Evolutionary conservation across 2,329 filamentous ascomycete genomes (phyloP).

Genomic region (Colletotrichum sp.): DNA sequence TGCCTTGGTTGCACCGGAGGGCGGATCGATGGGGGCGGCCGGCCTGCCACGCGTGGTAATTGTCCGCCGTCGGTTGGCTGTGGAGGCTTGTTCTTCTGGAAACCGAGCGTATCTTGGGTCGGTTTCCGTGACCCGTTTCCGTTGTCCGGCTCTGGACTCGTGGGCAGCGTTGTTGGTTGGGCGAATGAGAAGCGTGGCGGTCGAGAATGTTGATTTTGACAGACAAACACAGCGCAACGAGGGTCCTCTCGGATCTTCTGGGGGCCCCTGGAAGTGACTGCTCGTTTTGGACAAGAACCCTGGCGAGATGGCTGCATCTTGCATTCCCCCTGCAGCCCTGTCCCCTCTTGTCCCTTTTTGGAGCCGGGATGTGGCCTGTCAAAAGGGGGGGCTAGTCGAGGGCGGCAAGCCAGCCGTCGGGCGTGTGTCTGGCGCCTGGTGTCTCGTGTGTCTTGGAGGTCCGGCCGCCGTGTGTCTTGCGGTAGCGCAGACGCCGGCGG

Average conservation of each 20-base stretch:
- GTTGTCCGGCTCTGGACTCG: neutral
- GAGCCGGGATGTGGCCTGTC: neutral
- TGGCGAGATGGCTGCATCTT: constrained; percentile 9
- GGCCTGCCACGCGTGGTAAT: neutral
- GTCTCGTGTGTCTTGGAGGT: neutral
- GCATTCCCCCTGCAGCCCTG: constrained; percentile 17
- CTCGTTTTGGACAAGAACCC: constrained; percentile 7
- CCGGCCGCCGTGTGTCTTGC: neutral
- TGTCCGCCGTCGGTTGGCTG: neutral
- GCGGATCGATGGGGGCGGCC: neutral
- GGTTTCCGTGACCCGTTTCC: neutral
- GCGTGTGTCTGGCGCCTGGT: neutral
- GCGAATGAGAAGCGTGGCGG: neutral
- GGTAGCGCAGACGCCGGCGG: neutral
- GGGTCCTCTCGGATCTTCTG: neutral
- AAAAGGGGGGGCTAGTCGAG: neutral
- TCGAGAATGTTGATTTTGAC: neutral
- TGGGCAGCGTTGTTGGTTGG: neutral
- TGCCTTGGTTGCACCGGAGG: neutral
- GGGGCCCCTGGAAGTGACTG: neutral
- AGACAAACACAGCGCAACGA: neutral
- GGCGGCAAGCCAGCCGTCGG: neutral
- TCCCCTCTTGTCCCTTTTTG: neutral
- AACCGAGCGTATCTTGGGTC: neutral
- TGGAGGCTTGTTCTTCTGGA: neutral